Evolutionary conservation across 1,284 basidiomycete genomes (phyloP), one percentile per base, ranked within the genome.

Genomic region (Phenoliferia sp.): DNA sequence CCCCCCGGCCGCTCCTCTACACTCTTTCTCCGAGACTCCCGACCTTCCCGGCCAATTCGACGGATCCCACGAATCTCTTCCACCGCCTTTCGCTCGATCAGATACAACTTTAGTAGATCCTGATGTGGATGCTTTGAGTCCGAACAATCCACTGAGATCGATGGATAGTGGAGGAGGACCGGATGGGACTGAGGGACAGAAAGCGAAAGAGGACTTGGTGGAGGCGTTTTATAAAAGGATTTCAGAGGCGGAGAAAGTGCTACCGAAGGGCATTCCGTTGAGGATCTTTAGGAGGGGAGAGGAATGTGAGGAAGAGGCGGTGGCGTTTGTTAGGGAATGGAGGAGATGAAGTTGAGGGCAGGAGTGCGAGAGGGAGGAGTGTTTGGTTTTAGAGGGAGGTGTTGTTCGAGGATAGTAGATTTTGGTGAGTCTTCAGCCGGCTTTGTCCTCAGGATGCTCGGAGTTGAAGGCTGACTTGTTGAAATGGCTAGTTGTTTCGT

Each of bases 111-210:
- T 36, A 58, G 17, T 54, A 64, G 35, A 62, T 67, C 19, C 65
- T 59, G 28, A 64, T 55, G 31, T 69, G n/a, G 75, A 76, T 61
- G 17, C 69, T 1, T 63, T 76, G 22, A 73, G 72, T n/a, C 74
- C 73, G 0, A 76, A 76, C 69, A 76, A 76, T 63, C 74, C 75
- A 2, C 64, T 74, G 5, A 66, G 70, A 10, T 66, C 69, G 7
- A 63, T 62, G n/a, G 31, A 60, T 9, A n/a, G n/a, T n/a, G n/a
- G n/a, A n/a, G 22, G 32, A 10, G 36, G 60, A 12, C 63, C 61
- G 54, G 54, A 61, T 3, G 50, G 50, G 32, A 56, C 59, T 1
- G 63, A 62, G 12, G n/a, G n/a, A n/a, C n/a, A n/a, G n/a, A n/a
- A n/a, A n/a, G 62, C 65, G 17, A 54, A 59, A 22, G 67, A 64